Evolutionary conservation across 345 rosid genomes (phyloP).

Genomic region (Melaleuca alternifolia): DNA sequence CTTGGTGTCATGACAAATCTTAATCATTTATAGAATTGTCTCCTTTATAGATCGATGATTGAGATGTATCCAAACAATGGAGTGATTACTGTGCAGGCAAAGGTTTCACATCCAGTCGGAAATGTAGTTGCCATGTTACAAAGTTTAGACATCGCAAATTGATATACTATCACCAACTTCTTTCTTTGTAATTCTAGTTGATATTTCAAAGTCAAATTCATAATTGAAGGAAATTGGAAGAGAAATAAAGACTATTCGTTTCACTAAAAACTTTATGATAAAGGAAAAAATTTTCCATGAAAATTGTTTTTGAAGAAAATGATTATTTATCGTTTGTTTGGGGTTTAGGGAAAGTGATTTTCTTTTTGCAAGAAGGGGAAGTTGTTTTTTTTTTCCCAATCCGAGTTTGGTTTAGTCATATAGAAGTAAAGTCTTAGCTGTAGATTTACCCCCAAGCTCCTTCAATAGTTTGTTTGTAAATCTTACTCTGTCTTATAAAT

Average conservation of each 20-base stretch:
- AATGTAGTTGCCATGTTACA: background rate
- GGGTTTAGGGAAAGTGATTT: too few species aligned
- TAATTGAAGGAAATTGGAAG: background rate
- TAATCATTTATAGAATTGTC: too few species aligned
- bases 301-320: too few species aligned
- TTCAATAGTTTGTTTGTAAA: background rate
- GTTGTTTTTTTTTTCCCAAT: too few species aligned
- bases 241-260: too few species aligned
- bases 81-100: background rate
- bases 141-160: background rate
- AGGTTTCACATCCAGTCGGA: background rate
- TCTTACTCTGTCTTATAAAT: background rate
- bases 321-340: too few species aligned
- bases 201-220: background rate
- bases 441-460: background rate
- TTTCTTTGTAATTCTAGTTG: background rate
- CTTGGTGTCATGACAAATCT: background rate
- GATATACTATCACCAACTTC: background rate
- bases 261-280: too few species aligned
- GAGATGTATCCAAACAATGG: background rate
- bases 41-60: too few species aligned
- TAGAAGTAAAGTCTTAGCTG: background rate
- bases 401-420: too few species aligned
- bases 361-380: too few species aligned
- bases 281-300: too few species aligned